Percentiles rank a stretch among this genome's conserved stretches.
Evolutionary conservation across 2,329 filamentous ascomycete species (phyloP).

Genomic region (Apiospora saccharicola): DNA sequence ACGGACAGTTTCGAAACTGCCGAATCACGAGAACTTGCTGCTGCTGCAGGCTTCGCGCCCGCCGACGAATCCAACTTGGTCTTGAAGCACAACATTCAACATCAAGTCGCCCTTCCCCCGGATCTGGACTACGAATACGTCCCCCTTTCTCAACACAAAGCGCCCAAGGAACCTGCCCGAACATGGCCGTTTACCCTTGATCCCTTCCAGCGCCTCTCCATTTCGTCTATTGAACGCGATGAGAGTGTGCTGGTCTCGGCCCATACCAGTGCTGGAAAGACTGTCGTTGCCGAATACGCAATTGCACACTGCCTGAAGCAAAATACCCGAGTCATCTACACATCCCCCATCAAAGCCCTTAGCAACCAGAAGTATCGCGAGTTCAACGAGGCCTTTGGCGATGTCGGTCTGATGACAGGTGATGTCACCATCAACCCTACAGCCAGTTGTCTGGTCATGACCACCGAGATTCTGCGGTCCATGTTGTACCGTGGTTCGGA

Average conservation of each 20-base stretch:
- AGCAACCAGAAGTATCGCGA: conserved; percentile 99
- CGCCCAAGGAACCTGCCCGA: conserved; percentile 85
- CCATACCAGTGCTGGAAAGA: conserved; percentile 97
- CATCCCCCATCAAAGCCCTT: conserved; percentile 97
- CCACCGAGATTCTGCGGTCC: conserved; percentile 96
- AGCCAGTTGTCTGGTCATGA: conserved; percentile 98
- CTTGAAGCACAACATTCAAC: conserved; percentile 95
- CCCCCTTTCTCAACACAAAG: conserved; percentile 92
- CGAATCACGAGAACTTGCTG: conserved; percentile 88
- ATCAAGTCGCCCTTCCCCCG: conserved; percentile 94
- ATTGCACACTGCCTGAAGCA: conserved; percentile 97
- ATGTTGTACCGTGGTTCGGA: conserved; percentile 98
- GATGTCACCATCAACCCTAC: conserved; percentile 99
- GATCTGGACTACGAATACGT: conserved; percentile 94
- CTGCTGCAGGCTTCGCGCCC: conserved; percentile 72
- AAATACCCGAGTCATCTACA: conserved; percentile 99
- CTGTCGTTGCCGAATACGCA: conserved; percentile 96
- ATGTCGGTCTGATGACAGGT: conserved; percentile 97
- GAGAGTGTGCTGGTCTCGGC: conserved; percentile 97
- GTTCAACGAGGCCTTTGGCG: conserved; percentile 93
- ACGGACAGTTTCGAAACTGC: conserved; percentile 96
- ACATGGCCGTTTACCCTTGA: conserved; percentile 91
- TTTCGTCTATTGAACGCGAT: conserved; percentile 92
- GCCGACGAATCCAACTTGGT: conserved; percentile 80
- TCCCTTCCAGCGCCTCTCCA: conserved; percentile 94